A percentile compares a stretch with the other conserved stretches of the same genome.
phyloP scores from a whole-genome alignment of 768 basidiomycete genomes.

The Lactifluus subvellereus region DNA sequence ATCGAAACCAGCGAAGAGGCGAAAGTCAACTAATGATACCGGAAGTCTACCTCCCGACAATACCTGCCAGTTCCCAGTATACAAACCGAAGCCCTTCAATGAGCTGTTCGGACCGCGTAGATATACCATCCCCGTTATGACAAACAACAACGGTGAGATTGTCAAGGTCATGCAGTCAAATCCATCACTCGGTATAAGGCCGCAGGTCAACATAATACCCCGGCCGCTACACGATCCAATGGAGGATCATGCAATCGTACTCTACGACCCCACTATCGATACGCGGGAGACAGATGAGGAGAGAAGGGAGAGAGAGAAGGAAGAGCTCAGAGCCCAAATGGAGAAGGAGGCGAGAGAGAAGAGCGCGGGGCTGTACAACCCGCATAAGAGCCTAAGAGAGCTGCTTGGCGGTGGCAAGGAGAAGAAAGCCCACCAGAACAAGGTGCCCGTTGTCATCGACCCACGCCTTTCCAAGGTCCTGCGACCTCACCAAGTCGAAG shows the following conservation, averaged over 20 bases:
- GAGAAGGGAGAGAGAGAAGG: conserved; percentile 62
- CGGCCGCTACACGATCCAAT: conserved; percentile 96
- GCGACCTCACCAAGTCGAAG: conserved; percentile 96
- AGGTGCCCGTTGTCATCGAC: conserved; percentile 97
- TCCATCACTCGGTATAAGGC: conserved; percentile 78
- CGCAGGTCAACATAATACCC: conserved; percentile 73
- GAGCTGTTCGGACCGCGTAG: conserved; percentile 42
- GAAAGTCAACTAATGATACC: conserved; percentile 55
- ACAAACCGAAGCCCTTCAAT: conserved; percentile 72
- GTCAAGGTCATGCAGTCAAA: conserved; percentile 55
- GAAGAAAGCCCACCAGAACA: conserved; percentile 58
- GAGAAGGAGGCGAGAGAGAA: conserved; percentile 62
- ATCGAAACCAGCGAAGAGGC: conserved; percentile 47
- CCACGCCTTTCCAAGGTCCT: conserved; percentile 81
- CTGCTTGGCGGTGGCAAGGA: conserved; percentile 67
- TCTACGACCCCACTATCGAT: conserved; percentile 96
- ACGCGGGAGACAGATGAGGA: conserved; percentile 88
- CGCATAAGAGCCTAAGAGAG: conserved; percentile 85
- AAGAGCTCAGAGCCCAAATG: conserved; percentile 60
- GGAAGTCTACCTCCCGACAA: conserved; percentile 50
- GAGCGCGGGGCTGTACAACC: conserved; percentile 71
- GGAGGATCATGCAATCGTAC: conserved; percentile 94
- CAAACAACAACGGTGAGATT: conserved; percentile 58
- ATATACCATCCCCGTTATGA: conserved; percentile 84
- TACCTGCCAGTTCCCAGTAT: conserved; percentile 70